Percentiles rank a stretch among this genome's conserved stretches.
Evolutionary conservation across 2,329 filamentous ascomycete species (phyloP).

Genomic region (Nemania abortiva): DNA sequence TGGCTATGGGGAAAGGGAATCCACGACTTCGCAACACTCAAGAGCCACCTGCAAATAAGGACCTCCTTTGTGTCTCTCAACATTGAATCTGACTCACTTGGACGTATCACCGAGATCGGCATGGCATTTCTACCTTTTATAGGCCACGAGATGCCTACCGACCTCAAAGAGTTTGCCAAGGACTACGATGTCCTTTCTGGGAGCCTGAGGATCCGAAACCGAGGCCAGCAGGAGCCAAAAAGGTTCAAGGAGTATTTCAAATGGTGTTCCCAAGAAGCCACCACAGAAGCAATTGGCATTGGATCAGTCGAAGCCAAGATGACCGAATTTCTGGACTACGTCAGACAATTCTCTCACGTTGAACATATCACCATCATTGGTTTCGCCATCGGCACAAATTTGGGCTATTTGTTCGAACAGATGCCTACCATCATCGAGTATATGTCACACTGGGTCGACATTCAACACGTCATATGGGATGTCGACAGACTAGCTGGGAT

Average conservation of each 20-base stretch:
- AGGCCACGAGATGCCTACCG: slow-evolving; percentile 14
- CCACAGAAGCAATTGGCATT: slow-evolving; percentile 1
- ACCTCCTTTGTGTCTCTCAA: slow-evolving; percentile 24
- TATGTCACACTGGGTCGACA: slow-evolving; percentile 24
- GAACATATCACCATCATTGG: slow-evolving; percentile 12
- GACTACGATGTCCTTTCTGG: slow-evolving; percentile 4
- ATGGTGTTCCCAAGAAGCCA: slow-evolving; percentile 22
- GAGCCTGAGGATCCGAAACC: slow-evolving; percentile 14
- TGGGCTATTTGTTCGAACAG: slow-evolving; percentile 3
- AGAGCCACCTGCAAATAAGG: slow-evolving; percentile 13
- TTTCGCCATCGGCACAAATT: slow-evolving; percentile 4
- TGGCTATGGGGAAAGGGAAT: slow-evolving; percentile 4
- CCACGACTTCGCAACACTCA: slow-evolving; percentile 25
- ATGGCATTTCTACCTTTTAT: slow-evolving; percentile 23
- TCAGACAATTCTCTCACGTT: neutral
- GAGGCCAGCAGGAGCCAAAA: slow-evolving; percentile 4
- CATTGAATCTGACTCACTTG: slow-evolving; percentile 10
- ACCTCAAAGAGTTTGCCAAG: slow-evolving; percentile 18
- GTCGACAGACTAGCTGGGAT: slow-evolving; percentile 17
- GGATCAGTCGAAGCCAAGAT: slow-evolving; percentile 17
- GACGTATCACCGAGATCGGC: slow-evolving; percentile 26
- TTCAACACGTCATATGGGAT: slow-evolving; percentile 23
- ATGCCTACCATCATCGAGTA: neutral
- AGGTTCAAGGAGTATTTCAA: slow-evolving; percentile 18
- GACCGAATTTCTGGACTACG: slow-evolving; percentile 9